phyloP scores from a whole-genome alignment of 148 eudicot species.

The Silene conica region DNA sequence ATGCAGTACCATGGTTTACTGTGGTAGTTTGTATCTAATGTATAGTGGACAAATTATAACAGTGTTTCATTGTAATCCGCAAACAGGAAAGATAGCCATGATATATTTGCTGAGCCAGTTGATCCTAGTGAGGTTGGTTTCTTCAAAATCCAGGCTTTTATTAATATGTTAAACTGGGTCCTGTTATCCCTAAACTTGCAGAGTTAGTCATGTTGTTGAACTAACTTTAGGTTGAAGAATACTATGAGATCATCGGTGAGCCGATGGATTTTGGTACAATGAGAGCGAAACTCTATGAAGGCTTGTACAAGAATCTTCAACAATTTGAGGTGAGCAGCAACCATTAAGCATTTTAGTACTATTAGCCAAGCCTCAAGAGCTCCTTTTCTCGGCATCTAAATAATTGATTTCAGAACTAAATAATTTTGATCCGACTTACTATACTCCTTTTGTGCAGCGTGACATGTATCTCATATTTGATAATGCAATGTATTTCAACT shows the following conservation, averaged over 20 bases:
- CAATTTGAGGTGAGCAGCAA: constrained; percentile 60
- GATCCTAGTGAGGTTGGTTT: constrained; percentile 65
- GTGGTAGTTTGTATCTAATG: background rate
- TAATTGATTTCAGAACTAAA: background rate
- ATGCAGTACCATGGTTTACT: background rate
- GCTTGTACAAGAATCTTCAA: constrained; percentile 59
- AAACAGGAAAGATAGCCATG: constrained; percentile 61
- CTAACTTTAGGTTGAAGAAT: constrained; percentile 62
- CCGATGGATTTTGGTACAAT: constrained; percentile 97
- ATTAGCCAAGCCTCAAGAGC: too few species aligned
- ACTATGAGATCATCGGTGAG: constrained; percentile 70
- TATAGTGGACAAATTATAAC: background rate
- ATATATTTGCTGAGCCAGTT: constrained; percentile 86
- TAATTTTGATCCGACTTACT: background rate
- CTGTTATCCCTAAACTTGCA: background rate
- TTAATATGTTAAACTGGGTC: background rate
- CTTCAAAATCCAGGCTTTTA: too few species aligned
- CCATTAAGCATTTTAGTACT: background rate
- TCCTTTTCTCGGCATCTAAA: background rate
- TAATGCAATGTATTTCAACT: constrained; percentile 82
- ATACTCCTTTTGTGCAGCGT: constrained; percentile 42
- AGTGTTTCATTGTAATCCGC: background rate
- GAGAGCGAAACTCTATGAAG: constrained; percentile 92
- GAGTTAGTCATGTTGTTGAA: background rate
- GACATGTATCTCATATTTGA: constrained; percentile 66